Conservation (phyloP, 768 basidiomycete species). For the Pleurotus tuber-regium region DNA sequence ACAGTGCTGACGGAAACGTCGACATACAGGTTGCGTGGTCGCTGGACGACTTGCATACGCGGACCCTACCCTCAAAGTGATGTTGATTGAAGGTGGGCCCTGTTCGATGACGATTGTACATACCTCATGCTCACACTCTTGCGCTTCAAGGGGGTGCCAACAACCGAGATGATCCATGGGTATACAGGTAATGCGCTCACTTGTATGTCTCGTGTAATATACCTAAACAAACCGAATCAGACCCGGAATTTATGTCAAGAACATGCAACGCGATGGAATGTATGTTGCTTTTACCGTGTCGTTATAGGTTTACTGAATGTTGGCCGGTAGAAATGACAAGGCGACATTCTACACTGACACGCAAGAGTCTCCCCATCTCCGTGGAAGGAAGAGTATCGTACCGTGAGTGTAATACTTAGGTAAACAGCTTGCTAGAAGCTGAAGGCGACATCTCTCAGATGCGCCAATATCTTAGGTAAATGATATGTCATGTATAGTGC, state of each 20-base stretch:
- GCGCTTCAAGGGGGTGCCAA: conserved; percentile 52
- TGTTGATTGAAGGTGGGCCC: conserved; percentile 67
- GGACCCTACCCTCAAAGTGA: conserved; percentile 70
- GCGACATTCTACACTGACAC: conserved; percentile 72
- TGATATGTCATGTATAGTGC: not conserved
- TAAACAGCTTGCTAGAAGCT: no score
- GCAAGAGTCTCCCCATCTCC: conserved; percentile 51
- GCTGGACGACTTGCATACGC: conserved; percentile 70
- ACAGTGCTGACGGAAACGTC: not conserved
- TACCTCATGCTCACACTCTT: not conserved
- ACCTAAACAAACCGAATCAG: conserved; percentile 20
- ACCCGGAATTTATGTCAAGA: conserved; percentile 66
- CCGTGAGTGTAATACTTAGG: conserved; percentile 57
- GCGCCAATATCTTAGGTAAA: conserved; percentile 62
- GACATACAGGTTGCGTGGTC: conserved; percentile 51
- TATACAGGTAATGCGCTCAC: conserved; percentile 44
- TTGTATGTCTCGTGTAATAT: not conserved
- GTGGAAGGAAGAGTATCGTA: conserved; percentile 65
- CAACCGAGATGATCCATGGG: conserved; percentile 75
- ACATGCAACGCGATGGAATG: conserved; percentile 72
- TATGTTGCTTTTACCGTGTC: conserved; percentile 32
- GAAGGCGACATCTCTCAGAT: no score
- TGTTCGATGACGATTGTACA: not conserved
- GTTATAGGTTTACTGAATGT: no score
- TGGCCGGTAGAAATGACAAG: conserved; percentile 67